Evolutionary conservation across 176 grass and related monocot genomes (phyloP).

Genomic region (Avena eriantha): DNA sequence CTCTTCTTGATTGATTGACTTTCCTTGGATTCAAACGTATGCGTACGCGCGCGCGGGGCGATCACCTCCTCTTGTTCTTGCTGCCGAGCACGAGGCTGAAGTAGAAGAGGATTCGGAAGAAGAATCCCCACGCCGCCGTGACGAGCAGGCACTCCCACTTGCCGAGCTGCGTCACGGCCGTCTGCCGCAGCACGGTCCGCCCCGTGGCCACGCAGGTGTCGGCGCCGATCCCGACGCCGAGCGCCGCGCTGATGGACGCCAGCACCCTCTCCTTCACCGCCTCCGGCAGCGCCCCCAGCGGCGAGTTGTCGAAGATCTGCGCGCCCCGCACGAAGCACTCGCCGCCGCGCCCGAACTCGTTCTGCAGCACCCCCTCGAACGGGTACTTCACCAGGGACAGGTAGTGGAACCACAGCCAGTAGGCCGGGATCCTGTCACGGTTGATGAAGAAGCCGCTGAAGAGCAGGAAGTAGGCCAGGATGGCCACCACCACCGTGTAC

Average conservation of each 20-base stretch:
- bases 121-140: constrained; percentile 77
- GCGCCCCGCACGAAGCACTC: constrained; percentile 75
- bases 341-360: constrained; percentile 73
- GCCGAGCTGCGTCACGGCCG: constrained; percentile 71
- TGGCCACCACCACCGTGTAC: constrained; percentile 81
- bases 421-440: constrained; percentile 74
- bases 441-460: constrained; percentile 99
- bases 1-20: background rate
- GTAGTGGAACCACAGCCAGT: constrained; percentile 99
- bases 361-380: constrained; percentile 87
- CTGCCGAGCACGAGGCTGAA: constrained; percentile 84
- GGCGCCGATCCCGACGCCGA: constrained; percentile 52
- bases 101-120: constrained; percentile 89
- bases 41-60: background rate
- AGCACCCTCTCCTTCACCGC: constrained; percentile 59
- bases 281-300: constrained; percentile 59
- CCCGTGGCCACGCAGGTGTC: constrained; percentile 74
- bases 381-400: constrained; percentile 92
- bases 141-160: constrained; percentile 91
- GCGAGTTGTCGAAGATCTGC: constrained; percentile 93
- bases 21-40: constrained; percentile 22
- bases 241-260: constrained; percentile 61
- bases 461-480: constrained; percentile 92
- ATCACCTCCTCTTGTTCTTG: constrained; percentile 92
- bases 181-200: constrained; percentile 54